Evolutionary conservation across 2,329 filamentous ascomycete genomes (phyloP), one percentile per base, ranked within the genome.

Genomic region (Rhynchosporium secalis): DNA sequence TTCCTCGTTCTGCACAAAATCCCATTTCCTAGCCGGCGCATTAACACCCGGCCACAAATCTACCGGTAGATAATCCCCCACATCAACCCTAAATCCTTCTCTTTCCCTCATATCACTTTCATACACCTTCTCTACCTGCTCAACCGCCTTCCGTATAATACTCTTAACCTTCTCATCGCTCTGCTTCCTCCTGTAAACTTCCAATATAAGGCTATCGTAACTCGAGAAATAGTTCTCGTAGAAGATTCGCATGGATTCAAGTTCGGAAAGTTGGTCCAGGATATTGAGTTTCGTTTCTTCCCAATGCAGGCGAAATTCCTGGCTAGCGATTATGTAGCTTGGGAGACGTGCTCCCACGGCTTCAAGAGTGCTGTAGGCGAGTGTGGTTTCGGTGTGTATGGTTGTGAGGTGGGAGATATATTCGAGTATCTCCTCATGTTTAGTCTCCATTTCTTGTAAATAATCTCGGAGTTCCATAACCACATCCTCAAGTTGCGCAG

Each of bases 211-310:
- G 26, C 88, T 87, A 68, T 92, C 89, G 72, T 99, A 98, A 0
- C 92, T 91, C 58, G 86, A 83, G 26, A 90, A 82, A 71, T 98
- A 99, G 20, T 89, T 87, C 64, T 94, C 89, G 75, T 97, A 98
- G 70, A 97, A 91, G n/a, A 85, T 80, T 10, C 86, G 83, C 70
- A 97, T 84, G 28, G 86, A 85, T 57, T 89, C 86, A 75, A 98
- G 88, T 71, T 96, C 91, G 9, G 82, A 79, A 46, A 96, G 84
- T 69, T 87, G 89, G 15, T 78, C 80, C 41, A 82, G 80, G 29
- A 98, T 90, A 20, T 81, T 82, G 3, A 85, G 82, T 66, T 88
- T 87, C 68, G 96, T 91, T 63, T 88, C 85, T 33, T 85, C 83
- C 92, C 94, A 97, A 2, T 83, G 77, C 28, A 80, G 77, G 41